These are phyloP conservation scores for Alternaria triticimaculans DNA, from an alignment of 2,329 filamentous ascomycete species.

Conservation along the genomic window DNA sequence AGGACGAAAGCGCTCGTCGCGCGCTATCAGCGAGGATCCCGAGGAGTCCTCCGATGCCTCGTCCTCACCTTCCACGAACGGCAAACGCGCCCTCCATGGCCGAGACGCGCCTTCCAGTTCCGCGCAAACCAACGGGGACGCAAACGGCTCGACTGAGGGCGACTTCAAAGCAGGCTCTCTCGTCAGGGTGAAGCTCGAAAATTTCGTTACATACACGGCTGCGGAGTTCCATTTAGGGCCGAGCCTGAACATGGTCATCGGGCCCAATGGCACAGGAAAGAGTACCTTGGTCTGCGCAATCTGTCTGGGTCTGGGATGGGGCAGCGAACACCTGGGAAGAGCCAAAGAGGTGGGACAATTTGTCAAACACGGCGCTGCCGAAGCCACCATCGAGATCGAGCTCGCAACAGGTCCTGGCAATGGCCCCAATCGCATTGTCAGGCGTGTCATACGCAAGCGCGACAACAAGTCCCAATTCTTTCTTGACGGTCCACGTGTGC, in stretches of 20 bases:
- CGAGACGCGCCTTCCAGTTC: conserved; percentile 38
- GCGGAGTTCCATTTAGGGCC: conserved; percentile 92
- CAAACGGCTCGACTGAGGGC: conserved; percentile 16
- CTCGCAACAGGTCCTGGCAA: conserved; percentile 68
- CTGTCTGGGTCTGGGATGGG: conserved; percentile 86
- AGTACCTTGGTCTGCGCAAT: conserved; percentile 97
- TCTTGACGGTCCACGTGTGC: conserved; percentile 70
- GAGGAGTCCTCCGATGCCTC: conserved; percentile 31
- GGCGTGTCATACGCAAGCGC: conserved; percentile 78
- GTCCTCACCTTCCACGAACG: conserved; percentile 27
- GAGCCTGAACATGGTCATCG: conserved; percentile 97
- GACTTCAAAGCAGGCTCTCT: conserved; percentile 76
- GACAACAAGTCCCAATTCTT: conserved; percentile 82
- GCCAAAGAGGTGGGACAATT: conserved; percentile 87
- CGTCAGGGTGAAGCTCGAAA: conserved; percentile 80
- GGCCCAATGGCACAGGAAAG: conserved; percentile 98
- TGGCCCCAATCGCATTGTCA: conserved; percentile 73
- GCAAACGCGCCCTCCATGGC: conserved; percentile 42
- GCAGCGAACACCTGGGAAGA: conserved; percentile 75
- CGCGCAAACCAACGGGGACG: conserved; percentile 9
- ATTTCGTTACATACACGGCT: conserved; percentile 94
- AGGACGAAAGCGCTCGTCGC: conserved; percentile 32
- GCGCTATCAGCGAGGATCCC: conserved; percentile 26
- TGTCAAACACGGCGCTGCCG: conserved; percentile 84
- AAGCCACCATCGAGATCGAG: conserved; percentile 89